These are phyloP conservation scores for Gastrolobium villosum DNA, from an alignment of 306 rosid genomes.

Conservation along the genomic window DNA sequence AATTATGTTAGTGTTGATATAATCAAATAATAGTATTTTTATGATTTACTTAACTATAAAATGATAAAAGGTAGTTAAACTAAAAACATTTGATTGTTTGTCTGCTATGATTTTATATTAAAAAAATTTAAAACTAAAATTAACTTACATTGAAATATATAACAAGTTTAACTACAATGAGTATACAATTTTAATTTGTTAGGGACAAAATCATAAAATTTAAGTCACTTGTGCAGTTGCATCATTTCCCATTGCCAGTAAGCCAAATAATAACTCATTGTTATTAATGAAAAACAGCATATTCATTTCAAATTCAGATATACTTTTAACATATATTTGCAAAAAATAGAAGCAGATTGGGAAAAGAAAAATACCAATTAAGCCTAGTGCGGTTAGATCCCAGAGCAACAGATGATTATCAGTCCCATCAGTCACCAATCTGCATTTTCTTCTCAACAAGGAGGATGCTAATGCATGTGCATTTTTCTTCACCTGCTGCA, in stretches of 20 bases:
- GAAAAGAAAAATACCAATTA: slow-evolving; percentile 60
- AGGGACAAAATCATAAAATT: slow-evolving; percentile 5
- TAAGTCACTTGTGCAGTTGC: neutral
- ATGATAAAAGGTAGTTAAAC: neutral
- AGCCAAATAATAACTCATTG: slow-evolving; percentile 10
- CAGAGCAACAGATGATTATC: slow-evolving; percentile 92
- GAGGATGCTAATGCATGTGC: slow-evolving; percentile 83
- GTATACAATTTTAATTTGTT: slow-evolving; percentile 20
- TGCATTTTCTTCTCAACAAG: slow-evolving; percentile 83
- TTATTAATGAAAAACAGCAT: neutral
- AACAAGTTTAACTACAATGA: slow-evolving; percentile 13
- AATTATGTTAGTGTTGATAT: neutral
- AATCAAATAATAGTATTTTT: neutral
- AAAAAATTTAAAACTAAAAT: neutral
- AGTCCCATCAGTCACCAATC: slow-evolving; percentile 87
- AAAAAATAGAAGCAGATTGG: slow-evolving; percentile 11
- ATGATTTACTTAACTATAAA: neutral
- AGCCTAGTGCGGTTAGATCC: slow-evolving; percentile 82
- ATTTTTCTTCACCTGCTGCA: slow-evolving; percentile 87
- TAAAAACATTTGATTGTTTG: slow-evolving; percentile 2
- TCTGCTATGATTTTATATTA: neutral
- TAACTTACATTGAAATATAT: slow-evolving; percentile 6
- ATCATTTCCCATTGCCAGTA: neutral
- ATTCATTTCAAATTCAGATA: slow-evolving; percentile 4
- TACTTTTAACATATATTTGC: neutral